phyloP scores from a whole-genome alignment of 2,329 filamentous ascomycete genomes.

The Phialemonium atrogriseum region DNA sequence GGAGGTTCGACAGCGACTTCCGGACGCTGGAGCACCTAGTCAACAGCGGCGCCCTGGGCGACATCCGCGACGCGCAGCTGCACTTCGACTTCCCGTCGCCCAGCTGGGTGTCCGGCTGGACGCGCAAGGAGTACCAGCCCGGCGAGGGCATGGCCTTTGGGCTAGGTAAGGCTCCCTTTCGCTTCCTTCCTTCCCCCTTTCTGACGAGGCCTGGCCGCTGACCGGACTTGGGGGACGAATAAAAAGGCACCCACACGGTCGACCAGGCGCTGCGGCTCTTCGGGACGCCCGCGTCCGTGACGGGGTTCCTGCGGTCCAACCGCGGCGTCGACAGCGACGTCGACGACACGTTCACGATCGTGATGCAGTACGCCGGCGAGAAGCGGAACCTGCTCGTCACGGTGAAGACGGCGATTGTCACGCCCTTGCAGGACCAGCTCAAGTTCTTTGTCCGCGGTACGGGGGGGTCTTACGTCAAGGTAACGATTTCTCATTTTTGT shows the following conservation, averaged over 20 bases:
- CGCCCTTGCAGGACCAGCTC: constrained; percentile 49
- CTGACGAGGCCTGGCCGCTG: too few species aligned
- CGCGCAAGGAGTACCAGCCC: constrained; percentile 21
- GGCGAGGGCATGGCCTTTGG: constrained; percentile 34
- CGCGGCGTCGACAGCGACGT: constrained; percentile 31
- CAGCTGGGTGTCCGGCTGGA: constrained; percentile 26
- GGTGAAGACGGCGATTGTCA: constrained; percentile 51
- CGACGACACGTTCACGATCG: constrained; percentile 44
- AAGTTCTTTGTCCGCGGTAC: constrained; percentile 55
- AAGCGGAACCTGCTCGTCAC: constrained; percentile 44
- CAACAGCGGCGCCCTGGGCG: constrained; percentile 43
- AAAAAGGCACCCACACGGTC: constrained; percentile 49
- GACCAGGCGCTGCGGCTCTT: constrained; percentile 53
- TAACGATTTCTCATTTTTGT: too few species aligned
- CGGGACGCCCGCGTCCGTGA: constrained; percentile 48
- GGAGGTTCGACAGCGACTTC: constrained; percentile 50
- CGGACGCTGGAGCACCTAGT: constrained; percentile 49
- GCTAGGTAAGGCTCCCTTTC: constrained; percentile 20
- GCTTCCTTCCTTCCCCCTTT: too few species aligned
- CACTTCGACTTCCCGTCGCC: constrained; percentile 52
- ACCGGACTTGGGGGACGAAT: too few species aligned
- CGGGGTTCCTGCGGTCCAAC: constrained; percentile 47
- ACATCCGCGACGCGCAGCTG: constrained; percentile 56
- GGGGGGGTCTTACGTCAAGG: constrained; percentile 40
- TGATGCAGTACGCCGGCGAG: constrained; percentile 45